Evolutionary conservation across 768 basidiomycete species (phyloP), one percentile per base, ranked within the genome.

Genomic region (Leccinum subgranulosum): DNA sequence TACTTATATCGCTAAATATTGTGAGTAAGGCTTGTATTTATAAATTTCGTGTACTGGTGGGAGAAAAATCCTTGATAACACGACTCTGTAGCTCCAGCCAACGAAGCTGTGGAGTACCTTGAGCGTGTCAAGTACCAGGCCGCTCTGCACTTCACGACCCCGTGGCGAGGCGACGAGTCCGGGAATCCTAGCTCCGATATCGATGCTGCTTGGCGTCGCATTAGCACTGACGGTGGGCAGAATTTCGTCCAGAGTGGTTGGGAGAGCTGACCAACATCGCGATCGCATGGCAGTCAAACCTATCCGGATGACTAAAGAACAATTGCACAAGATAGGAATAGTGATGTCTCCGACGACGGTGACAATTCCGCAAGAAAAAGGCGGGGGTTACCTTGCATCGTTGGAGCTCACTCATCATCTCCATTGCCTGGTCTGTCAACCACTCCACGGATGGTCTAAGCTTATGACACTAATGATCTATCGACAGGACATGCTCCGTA

Each of bases 401-500:
- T 23, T 62, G 45, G 55, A 57, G 43, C 10, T 48, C 2, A 21
- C 21, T 7, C 61, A 62, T 11, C 59, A 60, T 6, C 10, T 62
- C 6, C 46, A 55, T 14, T 61, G 58, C 33, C 23, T 61, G 27
- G 60, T 55, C 27, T 36, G 57, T 28, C 21, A 9, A 11, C 14
- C 5, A 23, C 4, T 29, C 17, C 19, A 33, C 6, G n/a, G 14
- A 4, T 17, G 29, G 14, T 17, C 2, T 19, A 15, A 31, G 31
- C 3, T 6, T 10, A 21, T 19, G 4, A 49, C 10, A 19, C 11
- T 28, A 9, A 29, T 33, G 11, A 7, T 6, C 28, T 29, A 11
- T 17, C 29, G n/a, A 33, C 19, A 52, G 50, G 53, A 61, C 29
- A 29, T 61, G 45, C 54, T 61, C 28, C 60, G 58, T 15, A 59